A percentile compares a stretch with the other conserved stretches of the same genome.
Evolutionary conservation across 169 alveolate genomes (phyloP).

Genomic region (Plasmodium adleri): DNA sequence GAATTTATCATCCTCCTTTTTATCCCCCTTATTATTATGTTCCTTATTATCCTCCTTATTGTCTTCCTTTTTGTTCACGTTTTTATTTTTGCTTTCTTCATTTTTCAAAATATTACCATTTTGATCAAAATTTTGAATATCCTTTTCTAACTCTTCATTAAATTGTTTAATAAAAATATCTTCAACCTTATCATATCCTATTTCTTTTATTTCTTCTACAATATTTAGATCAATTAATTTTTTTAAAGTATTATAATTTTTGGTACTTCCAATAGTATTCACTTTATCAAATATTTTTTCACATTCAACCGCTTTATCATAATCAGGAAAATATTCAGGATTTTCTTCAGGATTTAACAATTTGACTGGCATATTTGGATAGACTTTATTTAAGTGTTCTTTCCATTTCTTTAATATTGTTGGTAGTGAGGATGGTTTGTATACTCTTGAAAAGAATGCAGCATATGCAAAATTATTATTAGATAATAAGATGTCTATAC

Average conservation of each 20-base stretch:
- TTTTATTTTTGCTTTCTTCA: not conserved
- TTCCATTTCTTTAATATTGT: constrained; percentile 78
- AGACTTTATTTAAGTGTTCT: constrained; percentile 51
- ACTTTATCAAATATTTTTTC: constrained; percentile 62
- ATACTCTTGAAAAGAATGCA: constrained; percentile 81
- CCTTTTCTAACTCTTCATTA: constrained; percentile 69
- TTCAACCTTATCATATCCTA: constrained; percentile 68
- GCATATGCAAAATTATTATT: constrained; percentile 82
- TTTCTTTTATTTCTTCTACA: constrained; percentile 71
- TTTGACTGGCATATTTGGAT: constrained; percentile 15
- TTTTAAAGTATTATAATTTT: constrained; percentile 72
- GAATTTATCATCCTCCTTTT: constrained; percentile 7
- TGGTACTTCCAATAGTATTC: constrained; percentile 42
- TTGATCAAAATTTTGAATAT: constrained; percentile 40
- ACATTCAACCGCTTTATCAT: constrained; percentile 67
- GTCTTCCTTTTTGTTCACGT: not conserved
- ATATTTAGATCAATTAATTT: constrained; percentile 65
- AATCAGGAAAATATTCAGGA: constrained; percentile 73
- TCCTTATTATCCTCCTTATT: not conserved
- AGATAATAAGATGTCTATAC: constrained; percentile 79
- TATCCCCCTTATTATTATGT: not conserved
- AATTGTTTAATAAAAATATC: constrained; percentile 61
- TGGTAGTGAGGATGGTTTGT: constrained; percentile 80
- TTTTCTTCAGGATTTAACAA: constrained; percentile 64
- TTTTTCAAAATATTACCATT: not conserved